Base-by-base conservation (phyloP, 2,329 filamentous ascomycete species). In the Diaporthe aspalathi region DNA sequence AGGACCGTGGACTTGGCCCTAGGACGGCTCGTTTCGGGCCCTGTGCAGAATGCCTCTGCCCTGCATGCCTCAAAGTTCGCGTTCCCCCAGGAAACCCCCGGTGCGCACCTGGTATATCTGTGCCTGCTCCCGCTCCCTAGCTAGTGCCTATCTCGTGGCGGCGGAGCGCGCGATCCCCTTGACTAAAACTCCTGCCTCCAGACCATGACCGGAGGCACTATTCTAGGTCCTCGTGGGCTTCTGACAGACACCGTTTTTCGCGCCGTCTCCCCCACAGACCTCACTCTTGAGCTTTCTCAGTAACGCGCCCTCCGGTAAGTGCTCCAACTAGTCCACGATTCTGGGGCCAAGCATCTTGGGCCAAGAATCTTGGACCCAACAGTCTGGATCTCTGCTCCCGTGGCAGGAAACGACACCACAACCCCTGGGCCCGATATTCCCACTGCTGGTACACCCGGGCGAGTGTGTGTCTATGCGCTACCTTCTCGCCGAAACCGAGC, bases 221-320 rank as follows among this genome's bases (percentile, higher is more conserved):
- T 45, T 50, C 43, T 52, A 62, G 60, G 47, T 38, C 14, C 43
- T 38, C 32, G 60, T 67, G 47, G 60, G 35, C 50, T 47, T 56
- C 62, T 70, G 62, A 56, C 40, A 38, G 35, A 60, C 43, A 43
- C 53, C 53, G 40, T 54, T 32, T 63, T 16, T 27, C 50, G 57
- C 62, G 60, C 62, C 57, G 62, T 54, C 35, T 50, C 43, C 62
- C 57, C 53, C 67, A 72, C 71, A 72, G 67, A 72, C 68, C 35
- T 52, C 67, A 29, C 38, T 43, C 62, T 72, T 67, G 47, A 54
- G 32, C 38, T 27, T 70, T 63, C 68, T 70, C 47, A 56, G 67
- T 38, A 54, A 49, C 60, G 68, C 68, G 71, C 62, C 62, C 66
- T 45, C 38, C 43, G 49, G 32, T 49, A 63, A 53, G 67, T 54